phyloP scores from a whole-genome alignment of 768 basidiomycete genomes.

The Panaeolus cyanescens region DNA sequence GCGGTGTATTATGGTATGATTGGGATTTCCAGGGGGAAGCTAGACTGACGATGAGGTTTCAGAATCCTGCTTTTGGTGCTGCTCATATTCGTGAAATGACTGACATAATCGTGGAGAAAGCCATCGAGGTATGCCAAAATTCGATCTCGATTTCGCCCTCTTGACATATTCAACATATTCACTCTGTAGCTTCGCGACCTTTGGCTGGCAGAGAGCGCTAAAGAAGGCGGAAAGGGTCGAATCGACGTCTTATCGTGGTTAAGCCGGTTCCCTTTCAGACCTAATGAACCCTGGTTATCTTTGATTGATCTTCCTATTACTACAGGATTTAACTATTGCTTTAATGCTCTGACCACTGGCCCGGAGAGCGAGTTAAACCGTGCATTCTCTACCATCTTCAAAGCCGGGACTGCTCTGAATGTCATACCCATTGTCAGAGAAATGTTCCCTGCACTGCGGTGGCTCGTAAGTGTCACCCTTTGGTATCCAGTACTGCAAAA shows the following conservation, averaged over 20 bases:
- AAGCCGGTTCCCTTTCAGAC: constrained; percentile 37
- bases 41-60: neutral
- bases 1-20: constrained; percentile 18
- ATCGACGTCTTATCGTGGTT: constrained; percentile 70
- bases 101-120: constrained; percentile 56
- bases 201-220: constrained; percentile 37
- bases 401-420: constrained; percentile 37
- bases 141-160: neutral
- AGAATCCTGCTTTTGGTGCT: constrained; percentile 72
- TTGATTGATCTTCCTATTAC: constrained; percentile 15
- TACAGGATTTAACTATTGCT: constrained; percentile 36
- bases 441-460: constrained; percentile 36
- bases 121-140: constrained; percentile 41
- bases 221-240: constrained; percentile 24
- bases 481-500: neutral
- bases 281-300: neutral
- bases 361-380: constrained; percentile 48
- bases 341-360: constrained; percentile 28
- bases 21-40: neutral
- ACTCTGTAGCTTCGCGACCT: constrained; percentile 54
- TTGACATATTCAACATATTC: neutral
- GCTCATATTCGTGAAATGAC: constrained; percentile 60
- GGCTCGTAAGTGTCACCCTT: constrained; percentile 33
- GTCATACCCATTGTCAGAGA: constrained; percentile 31
- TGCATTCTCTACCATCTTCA: constrained; percentile 55